Evolutionary conservation across 768 basidiomycete genomes (phyloP).

Genomic region (Auriscalpium vulgare): DNA sequence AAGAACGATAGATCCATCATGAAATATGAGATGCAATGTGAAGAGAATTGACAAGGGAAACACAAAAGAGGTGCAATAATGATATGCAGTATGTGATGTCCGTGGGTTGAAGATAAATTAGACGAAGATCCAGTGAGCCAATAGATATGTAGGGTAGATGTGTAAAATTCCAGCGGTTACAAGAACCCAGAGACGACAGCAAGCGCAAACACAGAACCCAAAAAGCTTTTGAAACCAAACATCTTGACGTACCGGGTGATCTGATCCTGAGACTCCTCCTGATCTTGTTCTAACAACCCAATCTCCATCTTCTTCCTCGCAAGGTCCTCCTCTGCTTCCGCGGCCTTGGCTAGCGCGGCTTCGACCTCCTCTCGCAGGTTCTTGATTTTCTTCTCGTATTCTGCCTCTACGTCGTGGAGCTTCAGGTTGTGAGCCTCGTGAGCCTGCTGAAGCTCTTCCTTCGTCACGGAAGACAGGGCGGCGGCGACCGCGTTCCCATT

Average conservation of each 20-base stretch:
- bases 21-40: background rate
- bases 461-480: conserved; percentile 43
- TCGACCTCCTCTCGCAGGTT: conserved; percentile 51
- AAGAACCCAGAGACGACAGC: conserved; percentile 24
- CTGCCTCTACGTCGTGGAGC: conserved; percentile 63
- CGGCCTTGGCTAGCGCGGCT: conserved; percentile 36
- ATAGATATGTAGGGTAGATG: conserved; percentile 13
- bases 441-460: conserved; percentile 68
- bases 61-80: background rate
- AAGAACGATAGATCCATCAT: conserved; percentile 21
- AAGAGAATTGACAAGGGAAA: background rate
- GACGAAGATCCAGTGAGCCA: conserved; percentile 9
- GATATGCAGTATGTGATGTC: background rate
- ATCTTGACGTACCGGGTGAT: conserved; percentile 70
- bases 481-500: conserved; percentile 41
- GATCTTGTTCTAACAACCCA: conserved; percentile 68
- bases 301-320: conserved; percentile 76
- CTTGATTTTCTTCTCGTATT: conserved; percentile 52
- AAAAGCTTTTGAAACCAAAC: conserved; percentile 44
- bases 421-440: conserved; percentile 84
- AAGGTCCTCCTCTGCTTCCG: conserved; percentile 53
- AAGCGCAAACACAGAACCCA: conserved; percentile 15
- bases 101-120: conserved; percentile 3
- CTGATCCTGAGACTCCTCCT: conserved; percentile 68
- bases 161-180: conserved; percentile 20